Evolutionary conservation across 805 yeast genomes (phyloP).

Genomic region (Yarrowia sp.): DNA sequence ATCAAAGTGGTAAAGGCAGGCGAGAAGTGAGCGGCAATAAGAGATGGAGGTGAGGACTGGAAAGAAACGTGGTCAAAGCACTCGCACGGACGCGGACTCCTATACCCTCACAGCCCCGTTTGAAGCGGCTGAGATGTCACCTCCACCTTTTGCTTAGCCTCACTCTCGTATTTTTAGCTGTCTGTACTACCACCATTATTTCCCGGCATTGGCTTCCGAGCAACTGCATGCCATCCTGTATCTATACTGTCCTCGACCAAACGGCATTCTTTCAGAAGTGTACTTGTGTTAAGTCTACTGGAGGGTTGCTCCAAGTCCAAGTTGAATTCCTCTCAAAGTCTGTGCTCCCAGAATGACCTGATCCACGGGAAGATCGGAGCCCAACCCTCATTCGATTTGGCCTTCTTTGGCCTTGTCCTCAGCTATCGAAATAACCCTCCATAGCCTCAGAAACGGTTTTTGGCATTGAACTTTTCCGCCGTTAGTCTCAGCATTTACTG

Average conservation of each 20-base stretch:
- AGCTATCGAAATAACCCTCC: not conserved
- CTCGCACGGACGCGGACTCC: too few relatives aligned
- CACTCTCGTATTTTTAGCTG: not conserved
- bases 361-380: not conserved
- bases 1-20: not conserved
- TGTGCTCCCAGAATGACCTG: not conserved
- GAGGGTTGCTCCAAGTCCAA: too few relatives aligned
- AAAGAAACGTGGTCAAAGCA: not conserved
- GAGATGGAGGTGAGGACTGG: not conserved
- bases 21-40: not conserved
- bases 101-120: not conserved
- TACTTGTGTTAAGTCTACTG: too few relatives aligned
- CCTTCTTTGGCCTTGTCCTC: not conserved
- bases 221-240: not conserved
- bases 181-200: not conserved
- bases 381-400: not conserved
- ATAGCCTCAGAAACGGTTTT: not conserved
- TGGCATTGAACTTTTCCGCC: not conserved
- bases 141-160: not conserved
- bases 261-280: not conserved
- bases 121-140: not conserved
- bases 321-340: too few relatives aligned
- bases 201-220: constrained; percentile 3
- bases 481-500: not conserved
- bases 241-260: not conserved